These are phyloP conservation scores for Phyllosticta paracitricarpa DNA, from an alignment of 2,329 filamentous ascomycete genomes.

Conservation along the genomic window DNA sequence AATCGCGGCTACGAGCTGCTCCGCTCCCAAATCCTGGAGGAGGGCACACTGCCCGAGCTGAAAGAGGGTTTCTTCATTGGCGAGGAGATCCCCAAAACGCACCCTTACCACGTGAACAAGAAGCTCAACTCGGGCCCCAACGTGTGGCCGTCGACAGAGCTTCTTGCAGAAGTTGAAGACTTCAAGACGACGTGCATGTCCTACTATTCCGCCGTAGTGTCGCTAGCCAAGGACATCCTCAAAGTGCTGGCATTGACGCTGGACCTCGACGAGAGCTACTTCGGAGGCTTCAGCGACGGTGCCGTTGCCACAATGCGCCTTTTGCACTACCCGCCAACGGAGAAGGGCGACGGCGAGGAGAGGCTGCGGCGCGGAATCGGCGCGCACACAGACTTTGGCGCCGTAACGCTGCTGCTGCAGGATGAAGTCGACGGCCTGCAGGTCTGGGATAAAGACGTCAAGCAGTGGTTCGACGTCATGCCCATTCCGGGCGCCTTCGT, in stretches of 20 bases:
- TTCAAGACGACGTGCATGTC: slow-evolving; percentile 28
- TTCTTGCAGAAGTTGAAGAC: slow-evolving; percentile 14
- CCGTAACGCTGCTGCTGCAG: slow-evolving; percentile 33
- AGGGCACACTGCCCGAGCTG: slow-evolving; percentile 32
- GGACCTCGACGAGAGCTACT: slow-evolving; percentile 28
- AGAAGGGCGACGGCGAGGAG: slow-evolving; percentile 27
- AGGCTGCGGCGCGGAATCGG: slow-evolving; percentile 31
- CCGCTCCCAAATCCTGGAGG: slow-evolving; percentile 33
- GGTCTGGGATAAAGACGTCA: slow-evolving; percentile 21
- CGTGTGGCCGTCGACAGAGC: slow-evolving; percentile 27
- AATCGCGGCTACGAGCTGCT: slow-evolving; percentile 36
- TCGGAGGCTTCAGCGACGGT: slow-evolving; percentile 25
- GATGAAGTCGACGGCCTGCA: slow-evolving; percentile 31
- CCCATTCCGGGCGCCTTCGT: slow-evolving; percentile 17
- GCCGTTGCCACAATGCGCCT: slow-evolving; percentile 34
- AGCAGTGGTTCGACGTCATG: slow-evolving; percentile 20
- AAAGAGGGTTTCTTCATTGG: slow-evolving; percentile 37
- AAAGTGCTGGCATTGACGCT: slow-evolving; percentile 32
- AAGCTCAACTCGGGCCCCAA: slow-evolving; percentile 33
- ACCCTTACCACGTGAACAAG: slow-evolving; percentile 29
- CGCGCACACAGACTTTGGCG: slow-evolving; percentile 36
- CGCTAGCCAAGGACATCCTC: slow-evolving; percentile 33
- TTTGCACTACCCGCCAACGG: slow-evolving; percentile 32
- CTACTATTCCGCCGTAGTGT: slow-evolving; percentile 31
- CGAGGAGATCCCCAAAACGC: slow-evolving; percentile 29